phyloP scores from a whole-genome alignment of 2,329 filamentous ascomycete genomes.

The Fusarium lateritium region DNA sequence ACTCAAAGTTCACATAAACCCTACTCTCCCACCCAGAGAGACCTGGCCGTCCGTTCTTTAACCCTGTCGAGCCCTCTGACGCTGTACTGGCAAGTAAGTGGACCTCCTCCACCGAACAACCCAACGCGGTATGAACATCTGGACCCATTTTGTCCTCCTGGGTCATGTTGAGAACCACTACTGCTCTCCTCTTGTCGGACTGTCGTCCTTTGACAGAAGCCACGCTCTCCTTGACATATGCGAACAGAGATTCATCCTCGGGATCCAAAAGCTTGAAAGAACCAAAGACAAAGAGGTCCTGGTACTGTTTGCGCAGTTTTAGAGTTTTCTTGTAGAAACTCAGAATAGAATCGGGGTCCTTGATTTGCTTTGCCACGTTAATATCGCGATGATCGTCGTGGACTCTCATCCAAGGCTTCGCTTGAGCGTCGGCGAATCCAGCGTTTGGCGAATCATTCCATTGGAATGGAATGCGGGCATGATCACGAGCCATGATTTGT shows the following conservation, averaged over 20 bases:
- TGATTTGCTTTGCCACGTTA: constrained; percentile 68
- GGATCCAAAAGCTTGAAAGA: constrained; percentile 69
- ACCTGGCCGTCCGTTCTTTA: constrained; percentile 8
- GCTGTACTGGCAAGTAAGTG: constrained; percentile 50
- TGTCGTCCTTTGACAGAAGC: constrained; percentile 20
- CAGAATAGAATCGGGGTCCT: constrained; percentile 65
- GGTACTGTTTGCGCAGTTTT: constrained; percentile 66
- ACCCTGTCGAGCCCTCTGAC: rapidly evolving
- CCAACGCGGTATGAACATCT: constrained; percentile 47
- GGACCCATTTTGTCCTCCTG: constrained; percentile 49
- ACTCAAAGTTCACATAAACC: constrained; percentile 37
- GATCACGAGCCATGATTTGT: constrained; percentile 72
- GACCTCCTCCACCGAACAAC: constrained; percentile 24
- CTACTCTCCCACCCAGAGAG: constrained; percentile 42
- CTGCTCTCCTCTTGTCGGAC: constrained; percentile 49
- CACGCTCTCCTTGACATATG: constrained; percentile 63
- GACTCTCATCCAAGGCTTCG: constrained; percentile 77
- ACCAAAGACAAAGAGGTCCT: constrained; percentile 74
- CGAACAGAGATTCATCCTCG: constrained; percentile 68
- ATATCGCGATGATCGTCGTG: constrained; percentile 70
- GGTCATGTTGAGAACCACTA: constrained; percentile 65
- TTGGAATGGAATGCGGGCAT: constrained; percentile 76
- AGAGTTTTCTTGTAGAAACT: constrained; percentile 72
- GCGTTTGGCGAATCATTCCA: constrained; percentile 72
- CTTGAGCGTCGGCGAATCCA: constrained; percentile 67